Evolutionary conservation across 768 basidiomycete genomes (phyloP), one percentile per base, ranked within the genome.

Genomic region (Lanmaoa rubissima): DNA sequence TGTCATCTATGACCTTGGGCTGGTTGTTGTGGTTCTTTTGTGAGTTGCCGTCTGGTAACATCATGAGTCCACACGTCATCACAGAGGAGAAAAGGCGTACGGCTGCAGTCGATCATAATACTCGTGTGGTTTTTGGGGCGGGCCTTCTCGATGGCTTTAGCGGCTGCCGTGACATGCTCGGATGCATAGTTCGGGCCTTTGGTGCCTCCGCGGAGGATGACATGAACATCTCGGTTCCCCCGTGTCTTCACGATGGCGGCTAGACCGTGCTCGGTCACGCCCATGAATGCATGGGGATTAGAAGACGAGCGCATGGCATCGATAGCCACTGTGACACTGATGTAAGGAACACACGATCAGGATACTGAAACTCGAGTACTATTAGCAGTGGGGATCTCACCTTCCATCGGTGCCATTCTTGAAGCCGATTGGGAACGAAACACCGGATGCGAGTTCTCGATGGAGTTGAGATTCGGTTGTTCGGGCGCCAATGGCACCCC

Each of bases 401-500:
- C 85, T 86, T 53, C 97, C 97, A 72, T 98, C 96, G 4, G 97
- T 99, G 52, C 97, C 96, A 71, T 99, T 99, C 75, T 99, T 99
- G 86, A 99, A 99, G 10, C 94, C 92, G 61, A 98, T 93, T 21
- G 97, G 95, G 87, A 97, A 98, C 50, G 95, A 97, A 26, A 92
- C 88, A 67, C 95, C 96, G 4, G 90, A 94, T 5, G 94, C 94
- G 44, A 98, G 87, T 73, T 98, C 97, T 56, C 97, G 87, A 69
- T 98, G 97, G 9, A 99, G 85, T 74, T 98, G 96, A 4, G 90
- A 92, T 73, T 99, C 97, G 38, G 97, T 99, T 1, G 97, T 98
- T 51, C 97, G 83, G 2, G 97, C 97, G 26, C 97, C 96, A 61
- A 99, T 98, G 9, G 96, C 94, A 41, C 93, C 94, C 94, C 94